These are phyloP conservation scores for Penicillium vulpinum DNA, from an alignment of 2,329 filamentous ascomycete genomes.

Conservation along the genomic window DNA sequence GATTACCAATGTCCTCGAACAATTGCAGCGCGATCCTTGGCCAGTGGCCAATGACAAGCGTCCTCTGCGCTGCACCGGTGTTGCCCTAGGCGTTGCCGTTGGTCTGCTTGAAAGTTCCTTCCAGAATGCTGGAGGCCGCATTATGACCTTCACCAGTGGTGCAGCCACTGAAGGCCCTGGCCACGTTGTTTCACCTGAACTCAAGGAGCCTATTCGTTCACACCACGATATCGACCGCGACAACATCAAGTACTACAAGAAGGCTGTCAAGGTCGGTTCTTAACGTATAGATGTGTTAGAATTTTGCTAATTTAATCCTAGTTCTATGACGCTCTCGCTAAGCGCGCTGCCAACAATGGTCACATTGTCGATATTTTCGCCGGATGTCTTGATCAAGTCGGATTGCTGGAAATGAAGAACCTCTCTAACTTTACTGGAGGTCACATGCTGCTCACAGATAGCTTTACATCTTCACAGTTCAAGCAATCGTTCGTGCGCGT, in stretches of 20 bases:
- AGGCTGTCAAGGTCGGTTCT: conserved; percentile 77
- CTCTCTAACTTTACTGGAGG: conserved; percentile 94
- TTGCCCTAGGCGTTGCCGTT: conserved; percentile 92
- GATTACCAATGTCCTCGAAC: conserved; percentile 91
- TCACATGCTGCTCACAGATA: conserved; percentile 97
- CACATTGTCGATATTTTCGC: conserved; percentile 98
- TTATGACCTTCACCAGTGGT: conserved; percentile 96
- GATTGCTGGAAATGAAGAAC: conserved; percentile 96
- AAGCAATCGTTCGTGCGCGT: conserved; percentile 97
- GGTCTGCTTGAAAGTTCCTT: conserved; percentile 92
- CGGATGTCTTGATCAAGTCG: conserved; percentile 95
- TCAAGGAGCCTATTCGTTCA: conserved; percentile 93
- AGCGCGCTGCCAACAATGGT: conserved; percentile 91
- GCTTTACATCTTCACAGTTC: conserved; percentile 98
- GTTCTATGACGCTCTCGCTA: conserved; percentile 94
- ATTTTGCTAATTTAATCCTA: conserved; percentile 40
- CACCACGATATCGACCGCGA: conserved; percentile 99
- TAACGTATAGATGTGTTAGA: not conserved
- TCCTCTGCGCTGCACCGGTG: conserved; percentile 86
- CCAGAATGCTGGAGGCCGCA: conserved; percentile 88
- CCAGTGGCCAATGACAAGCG: conserved; percentile 92
- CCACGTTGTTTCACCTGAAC: conserved; percentile 92
- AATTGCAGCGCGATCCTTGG: conserved; percentile 96
- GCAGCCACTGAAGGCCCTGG: conserved; percentile 94
- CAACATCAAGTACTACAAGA: conserved; percentile 99